Evolutionary conservation across 306 rosid genomes (phyloP).

Genomic region (Inga leiocalycina): DNA sequence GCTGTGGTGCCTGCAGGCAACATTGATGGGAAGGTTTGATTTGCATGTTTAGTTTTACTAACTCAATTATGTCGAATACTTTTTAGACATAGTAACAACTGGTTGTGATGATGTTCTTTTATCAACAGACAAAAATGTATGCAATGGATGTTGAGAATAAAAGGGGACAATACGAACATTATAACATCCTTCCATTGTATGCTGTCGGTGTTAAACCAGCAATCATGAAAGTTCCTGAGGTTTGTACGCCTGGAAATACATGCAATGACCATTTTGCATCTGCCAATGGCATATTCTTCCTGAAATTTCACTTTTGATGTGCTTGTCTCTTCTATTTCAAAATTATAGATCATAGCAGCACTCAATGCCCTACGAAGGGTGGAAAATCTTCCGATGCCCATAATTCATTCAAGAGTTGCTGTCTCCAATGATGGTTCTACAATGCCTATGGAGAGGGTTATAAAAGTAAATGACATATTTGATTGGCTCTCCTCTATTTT

Average conservation of each 20-base stretch:
- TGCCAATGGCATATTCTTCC: background rate
- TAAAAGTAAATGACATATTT: conserved; percentile 58
- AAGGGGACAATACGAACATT: conserved; percentile 55
- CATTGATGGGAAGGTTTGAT: conserved; percentile 49
- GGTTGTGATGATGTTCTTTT: conserved; percentile 32
- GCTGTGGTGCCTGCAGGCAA: conserved; percentile 36
- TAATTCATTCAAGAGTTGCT: conserved; percentile 30
- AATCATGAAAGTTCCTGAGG: conserved; percentile 78
- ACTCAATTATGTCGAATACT: conserved; percentile 9
- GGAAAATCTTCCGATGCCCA: conserved; percentile 65
- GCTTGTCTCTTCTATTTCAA: conserved; percentile 16
- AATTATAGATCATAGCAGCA: conserved; percentile 64
- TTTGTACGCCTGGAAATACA: conserved; percentile 20
- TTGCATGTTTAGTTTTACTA: conserved; percentile 3
- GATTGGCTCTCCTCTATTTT: conserved; percentile 66
- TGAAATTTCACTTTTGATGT: conserved; percentile 1
- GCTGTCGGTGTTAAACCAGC: conserved; percentile 66
- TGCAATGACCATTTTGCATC: background rate
- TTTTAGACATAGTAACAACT: conserved; percentile 17
- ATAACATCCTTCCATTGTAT: conserved; percentile 70
- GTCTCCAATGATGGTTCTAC: conserved; percentile 38
- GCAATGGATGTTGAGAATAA: conserved; percentile 55
- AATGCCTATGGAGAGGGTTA: conserved; percentile 45
- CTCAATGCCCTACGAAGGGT: conserved; percentile 53
- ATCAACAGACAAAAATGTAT: conserved; percentile 49